Evolutionary conservation across 257 asterid species (phyloP).

Genomic region (Verbascum thapsus): DNA sequence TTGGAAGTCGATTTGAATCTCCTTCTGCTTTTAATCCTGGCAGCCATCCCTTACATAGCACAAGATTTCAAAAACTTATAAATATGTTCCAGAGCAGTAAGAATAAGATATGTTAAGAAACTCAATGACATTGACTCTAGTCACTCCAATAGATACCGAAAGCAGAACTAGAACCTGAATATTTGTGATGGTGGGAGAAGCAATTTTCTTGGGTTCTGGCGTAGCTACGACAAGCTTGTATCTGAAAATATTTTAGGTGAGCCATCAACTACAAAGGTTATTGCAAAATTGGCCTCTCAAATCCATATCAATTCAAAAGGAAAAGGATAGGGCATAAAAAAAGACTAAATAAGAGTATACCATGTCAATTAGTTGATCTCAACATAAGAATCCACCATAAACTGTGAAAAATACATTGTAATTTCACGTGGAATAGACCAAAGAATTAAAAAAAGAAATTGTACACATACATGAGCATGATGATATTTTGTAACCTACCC

Average conservation of each 20-base stretch:
- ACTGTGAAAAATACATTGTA: too few relatives aligned
- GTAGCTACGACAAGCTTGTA: slow-evolving; percentile 90
- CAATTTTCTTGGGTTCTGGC: slow-evolving; percentile 84
- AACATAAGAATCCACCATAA: slow-evolving; percentile 17
- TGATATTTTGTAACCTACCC: too few relatives aligned
- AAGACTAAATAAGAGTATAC: slow-evolving; percentile 10
- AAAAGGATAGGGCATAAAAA: too few relatives aligned
- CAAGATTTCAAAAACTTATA: slow-evolving; percentile 19
- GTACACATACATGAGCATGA: too few relatives aligned
- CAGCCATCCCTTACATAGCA: slow-evolving; percentile 84
- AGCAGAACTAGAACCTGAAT: slow-evolving; percentile 64
- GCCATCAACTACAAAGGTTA: slow-evolving; percentile 21
- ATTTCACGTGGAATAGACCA: too few relatives aligned
- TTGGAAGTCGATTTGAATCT: slow-evolving; percentile 88
- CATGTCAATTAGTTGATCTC: slow-evolving; percentile 21
- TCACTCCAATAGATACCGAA: slow-evolving; percentile 25
- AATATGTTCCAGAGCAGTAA: slow-evolving; percentile 1
- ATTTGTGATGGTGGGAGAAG: slow-evolving; percentile 77
- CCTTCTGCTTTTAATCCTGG: slow-evolving; percentile 88
- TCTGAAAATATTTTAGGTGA: slow-evolving; percentile 45
- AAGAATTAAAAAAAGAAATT: too few relatives aligned
- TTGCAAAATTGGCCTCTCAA: slow-evolving; percentile 7
- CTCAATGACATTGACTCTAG: slow-evolving; percentile 19
- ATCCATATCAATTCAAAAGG: slow-evolving; percentile 9
- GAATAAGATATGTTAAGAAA: slow-evolving; percentile 11